These are phyloP conservation scores for Geotrichum phurueaensis DNA, from an alignment of 1,139 yeast genomes.

Conservation along the genomic window DNA sequence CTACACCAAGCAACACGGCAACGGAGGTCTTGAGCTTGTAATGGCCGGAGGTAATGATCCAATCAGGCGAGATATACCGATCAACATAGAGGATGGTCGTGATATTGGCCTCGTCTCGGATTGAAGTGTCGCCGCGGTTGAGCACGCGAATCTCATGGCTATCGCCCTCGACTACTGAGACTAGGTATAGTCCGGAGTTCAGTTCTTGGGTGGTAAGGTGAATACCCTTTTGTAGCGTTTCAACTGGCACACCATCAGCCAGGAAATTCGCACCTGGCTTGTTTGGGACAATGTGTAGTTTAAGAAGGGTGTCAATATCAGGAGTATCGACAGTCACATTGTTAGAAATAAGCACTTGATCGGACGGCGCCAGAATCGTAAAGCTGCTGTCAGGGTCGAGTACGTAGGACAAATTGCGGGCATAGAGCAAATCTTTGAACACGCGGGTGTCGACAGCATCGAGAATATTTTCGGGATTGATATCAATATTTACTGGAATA, in stretches of 20 bases:
- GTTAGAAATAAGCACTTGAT: slow-evolving; percentile 48
- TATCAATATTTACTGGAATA: slow-evolving; percentile 52
- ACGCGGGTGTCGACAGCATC: slow-evolving; percentile 39
- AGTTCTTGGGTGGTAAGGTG: slow-evolving; percentile 42
- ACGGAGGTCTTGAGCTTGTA: slow-evolving; percentile 31
- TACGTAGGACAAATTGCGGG: slow-evolving; percentile 35
- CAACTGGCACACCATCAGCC: slow-evolving; percentile 32
- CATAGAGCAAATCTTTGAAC: slow-evolving; percentile 49
- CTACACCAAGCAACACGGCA: slow-evolving; percentile 35
- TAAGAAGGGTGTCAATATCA: slow-evolving; percentile 49
- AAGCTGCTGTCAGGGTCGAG: slow-evolving; percentile 37
- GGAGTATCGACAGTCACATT: slow-evolving; percentile 47
- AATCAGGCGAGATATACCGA: slow-evolving; percentile 54
- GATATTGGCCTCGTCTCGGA: slow-evolving; percentile 18
- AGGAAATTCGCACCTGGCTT: slow-evolving; percentile 37
- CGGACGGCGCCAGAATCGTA: slow-evolving; percentile 71
- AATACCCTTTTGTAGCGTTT: slow-evolving; percentile 43
- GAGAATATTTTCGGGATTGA: slow-evolving; percentile 55
- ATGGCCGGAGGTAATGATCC: slow-evolving; percentile 42
- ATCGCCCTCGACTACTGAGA: slow-evolving; percentile 45
- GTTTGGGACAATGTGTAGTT: slow-evolving; percentile 64
- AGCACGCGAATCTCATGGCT: slow-evolving; percentile 63
- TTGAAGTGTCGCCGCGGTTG: slow-evolving; percentile 52
- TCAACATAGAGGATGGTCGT: slow-evolving; percentile 67
- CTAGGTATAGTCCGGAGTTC: slow-evolving; percentile 29